Conservation (phyloP, 352 stramenopile genomes). For the Thraustochytrium sp. region DNA sequence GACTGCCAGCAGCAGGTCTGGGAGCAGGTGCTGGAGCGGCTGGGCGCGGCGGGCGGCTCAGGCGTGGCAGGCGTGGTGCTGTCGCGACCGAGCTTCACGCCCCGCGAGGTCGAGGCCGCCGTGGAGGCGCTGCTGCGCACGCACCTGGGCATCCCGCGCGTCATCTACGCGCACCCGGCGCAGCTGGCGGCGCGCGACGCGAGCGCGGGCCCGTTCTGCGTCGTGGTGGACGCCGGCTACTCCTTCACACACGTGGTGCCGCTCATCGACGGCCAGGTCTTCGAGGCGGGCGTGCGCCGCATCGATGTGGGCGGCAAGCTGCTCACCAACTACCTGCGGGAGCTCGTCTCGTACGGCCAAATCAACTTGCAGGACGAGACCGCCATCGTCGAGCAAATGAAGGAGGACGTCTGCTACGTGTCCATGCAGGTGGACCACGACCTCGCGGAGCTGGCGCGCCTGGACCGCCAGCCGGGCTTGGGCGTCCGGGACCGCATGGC, state of each 20-base stretch:
- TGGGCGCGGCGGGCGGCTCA: constrained; percentile 39
- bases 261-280: constrained; percentile 60
- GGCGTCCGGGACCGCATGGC: neutral
- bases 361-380: constrained; percentile 92
- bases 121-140: constrained; percentile 57
- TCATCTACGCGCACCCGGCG: constrained; percentile 50
- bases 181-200: constrained; percentile 44
- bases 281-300: constrained; percentile 53
- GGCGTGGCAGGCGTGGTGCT: constrained; percentile 52
- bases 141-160: constrained; percentile 55
- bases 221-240: constrained; percentile 87
- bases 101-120: constrained; percentile 53
- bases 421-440: constrained; percentile 75
- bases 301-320: constrained; percentile 90
- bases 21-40: constrained; percentile 54
- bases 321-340: constrained; percentile 92
- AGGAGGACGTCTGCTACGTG: constrained; percentile 79
- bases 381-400: constrained; percentile 60
- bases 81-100: constrained; percentile 54
- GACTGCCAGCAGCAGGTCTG: constrained; percentile 59
- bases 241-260: constrained; percentile 89
- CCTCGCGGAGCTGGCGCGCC: constrained; percentile 36
- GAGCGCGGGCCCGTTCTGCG: constrained; percentile 52
- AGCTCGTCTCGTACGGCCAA: constrained; percentile 88
- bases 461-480: constrained; percentile 10